Evolutionary conservation across 176 grass and related monocot species (phyloP).

Genomic region (Luzula sylvatica): DNA sequence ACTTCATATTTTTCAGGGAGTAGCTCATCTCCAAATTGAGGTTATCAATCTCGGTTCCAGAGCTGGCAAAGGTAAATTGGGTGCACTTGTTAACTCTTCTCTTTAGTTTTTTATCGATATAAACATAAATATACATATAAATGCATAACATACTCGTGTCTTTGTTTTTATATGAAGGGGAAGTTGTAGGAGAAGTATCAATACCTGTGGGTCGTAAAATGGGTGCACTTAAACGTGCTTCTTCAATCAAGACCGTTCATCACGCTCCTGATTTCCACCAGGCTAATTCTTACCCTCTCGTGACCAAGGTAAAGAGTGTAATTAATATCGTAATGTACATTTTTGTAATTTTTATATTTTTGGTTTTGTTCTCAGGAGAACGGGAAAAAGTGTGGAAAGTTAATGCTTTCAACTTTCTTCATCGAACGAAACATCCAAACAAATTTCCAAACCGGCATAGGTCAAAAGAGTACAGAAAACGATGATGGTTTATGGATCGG

Average conservation of each 20-base stretch:
- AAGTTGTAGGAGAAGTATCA: constrained; percentile 68
- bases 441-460: constrained; percentile 43
- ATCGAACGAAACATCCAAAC: constrained; percentile 67
- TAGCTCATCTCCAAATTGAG: constrained; percentile 74
- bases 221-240: constrained; percentile 56
- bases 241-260: constrained; percentile 64
- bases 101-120: not conserved
- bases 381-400: constrained; percentile 38
- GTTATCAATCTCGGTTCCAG: constrained; percentile 78
- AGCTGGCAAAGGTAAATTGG: constrained; percentile 59
- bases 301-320: constrained; percentile 48
- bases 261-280: constrained; percentile 38
- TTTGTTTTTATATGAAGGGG: constrained; percentile 31
- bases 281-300: constrained; percentile 45
- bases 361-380: constrained; percentile 21
- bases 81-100: no score
- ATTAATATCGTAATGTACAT: constrained; percentile 1
- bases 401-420: constrained; percentile 73
- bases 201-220: constrained; percentile 53
- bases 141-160: constrained; percentile 4
- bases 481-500: constrained; percentile 82
- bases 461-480: constrained; percentile 26
- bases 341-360: constrained; percentile 4
- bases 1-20: constrained; percentile 39
- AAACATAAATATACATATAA: not conserved